phyloP scores from a whole-genome alignment of 139 green algal genomes.

The Closterium sp. region DNA sequence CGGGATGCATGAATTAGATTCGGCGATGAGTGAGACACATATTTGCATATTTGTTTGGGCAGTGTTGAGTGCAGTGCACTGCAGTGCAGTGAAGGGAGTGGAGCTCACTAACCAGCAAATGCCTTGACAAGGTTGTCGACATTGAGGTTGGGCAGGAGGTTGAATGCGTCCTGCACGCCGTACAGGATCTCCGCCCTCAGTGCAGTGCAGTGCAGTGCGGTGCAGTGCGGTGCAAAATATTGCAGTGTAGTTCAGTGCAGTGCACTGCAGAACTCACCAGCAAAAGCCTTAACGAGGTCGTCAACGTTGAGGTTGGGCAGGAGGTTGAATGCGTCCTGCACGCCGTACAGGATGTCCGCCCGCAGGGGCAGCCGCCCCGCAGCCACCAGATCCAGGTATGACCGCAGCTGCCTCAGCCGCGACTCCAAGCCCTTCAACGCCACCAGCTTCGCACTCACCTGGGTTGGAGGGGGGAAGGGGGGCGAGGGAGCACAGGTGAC shows the following conservation, averaged over 20 bases:
- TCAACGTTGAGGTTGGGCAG: constrained; percentile 94
- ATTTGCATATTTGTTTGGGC: too few species aligned
- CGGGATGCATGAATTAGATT: too few species aligned
- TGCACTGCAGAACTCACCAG: constrained; percentile 20
- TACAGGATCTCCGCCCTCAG: constrained; percentile 97
- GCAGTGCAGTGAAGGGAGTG: neutral
- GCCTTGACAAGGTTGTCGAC: constrained; percentile 74
- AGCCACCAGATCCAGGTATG: constrained; percentile 86
- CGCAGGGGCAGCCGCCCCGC: constrained; percentile 86
- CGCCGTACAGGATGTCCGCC: constrained; percentile 89
- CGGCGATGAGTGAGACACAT: too few species aligned
- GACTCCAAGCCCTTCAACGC: constrained; percentile 60
- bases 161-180: constrained; percentile 89
- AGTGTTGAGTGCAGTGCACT: too few species aligned
- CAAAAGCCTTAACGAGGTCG: constrained; percentile 67
- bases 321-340: constrained; percentile 96
- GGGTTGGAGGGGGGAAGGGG: neutral
- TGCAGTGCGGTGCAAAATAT: too few species aligned
- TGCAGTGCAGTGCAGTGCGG: too few species aligned
- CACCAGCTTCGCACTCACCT: constrained; percentile 54
- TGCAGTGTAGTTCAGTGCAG: too few species aligned
- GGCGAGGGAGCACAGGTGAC: too few species aligned
- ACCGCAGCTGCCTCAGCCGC: constrained; percentile 66
- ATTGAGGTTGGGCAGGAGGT: constrained; percentile 96
- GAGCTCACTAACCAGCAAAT: constrained; percentile 31